These are phyloP conservation scores for Kwoniella botswanensis DNA, from an alignment of 768 basidiomycete species.

Conservation along the genomic window DNA sequence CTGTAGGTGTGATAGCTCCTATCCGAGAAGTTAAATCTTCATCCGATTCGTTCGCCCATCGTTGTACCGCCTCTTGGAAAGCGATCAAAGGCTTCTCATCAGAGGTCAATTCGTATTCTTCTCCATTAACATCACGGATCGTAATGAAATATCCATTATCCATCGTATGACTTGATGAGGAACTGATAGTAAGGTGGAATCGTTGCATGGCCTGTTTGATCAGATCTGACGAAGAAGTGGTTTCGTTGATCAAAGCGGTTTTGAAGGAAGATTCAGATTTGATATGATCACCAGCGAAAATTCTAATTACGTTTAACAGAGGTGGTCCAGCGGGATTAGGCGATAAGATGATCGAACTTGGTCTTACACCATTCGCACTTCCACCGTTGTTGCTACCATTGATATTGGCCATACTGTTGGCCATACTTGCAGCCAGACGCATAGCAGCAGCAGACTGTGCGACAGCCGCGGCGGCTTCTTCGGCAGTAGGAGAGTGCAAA, in stretches of 20 bases:
- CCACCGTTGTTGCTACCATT: slow-evolving; percentile 15
- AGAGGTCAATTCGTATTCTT: slow-evolving; percentile 68
- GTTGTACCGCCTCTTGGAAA: slow-evolving; percentile 79
- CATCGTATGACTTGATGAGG: slow-evolving; percentile 60
- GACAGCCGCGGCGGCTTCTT: slow-evolving; percentile 74
- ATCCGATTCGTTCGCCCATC: slow-evolving; percentile 62
- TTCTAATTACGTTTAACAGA: slow-evolving; percentile 89
- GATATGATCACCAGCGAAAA: slow-evolving; percentile 89
- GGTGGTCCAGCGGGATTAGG: slow-evolving; percentile 71
- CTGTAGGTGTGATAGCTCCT: slow-evolving; percentile 61
- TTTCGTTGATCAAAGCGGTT: slow-evolving; percentile 87
- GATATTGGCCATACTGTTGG: slow-evolving; percentile 11
- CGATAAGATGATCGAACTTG: slow-evolving; percentile 57
- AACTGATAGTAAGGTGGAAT: slow-evolving; percentile 69
- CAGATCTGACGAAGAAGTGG: slow-evolving; percentile 81
- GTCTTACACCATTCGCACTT: slow-evolving; percentile 33
- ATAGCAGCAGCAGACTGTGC: slow-evolving; percentile 62
- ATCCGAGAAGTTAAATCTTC: slow-evolving; percentile 50
- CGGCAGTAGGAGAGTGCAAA: slow-evolving; percentile 70
- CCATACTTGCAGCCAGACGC: slow-evolving; percentile 46
- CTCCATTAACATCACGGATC: slow-evolving; percentile 89
- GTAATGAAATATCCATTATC: slow-evolving; percentile 83
- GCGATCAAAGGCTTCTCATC: slow-evolving; percentile 83
- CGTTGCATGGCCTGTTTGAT: slow-evolving; percentile 91
- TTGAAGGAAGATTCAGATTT: slow-evolving; percentile 98